phyloP scores from a whole-genome alignment of 1,284 basidiomycete genomes.

The Apiotrichum domesticum region DNA sequence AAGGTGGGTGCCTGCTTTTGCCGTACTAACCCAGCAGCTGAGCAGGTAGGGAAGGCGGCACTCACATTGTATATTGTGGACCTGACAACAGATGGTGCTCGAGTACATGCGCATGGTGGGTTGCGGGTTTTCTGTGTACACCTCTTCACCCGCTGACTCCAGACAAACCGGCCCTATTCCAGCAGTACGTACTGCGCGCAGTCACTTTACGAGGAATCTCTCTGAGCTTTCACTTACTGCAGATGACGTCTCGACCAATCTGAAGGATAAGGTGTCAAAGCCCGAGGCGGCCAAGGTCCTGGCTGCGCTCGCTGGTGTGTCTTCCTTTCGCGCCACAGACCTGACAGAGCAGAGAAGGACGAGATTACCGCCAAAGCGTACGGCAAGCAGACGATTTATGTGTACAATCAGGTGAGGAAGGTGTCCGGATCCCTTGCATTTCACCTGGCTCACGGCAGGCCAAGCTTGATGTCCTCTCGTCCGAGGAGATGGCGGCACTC shows the following conservation, averaged over 20 bases:
- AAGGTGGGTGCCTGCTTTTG: constrained; percentile 30
- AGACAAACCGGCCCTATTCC: constrained; percentile 41
- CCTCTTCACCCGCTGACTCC: neutral
- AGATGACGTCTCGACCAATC: constrained; percentile 78
- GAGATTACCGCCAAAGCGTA: constrained; percentile 37
- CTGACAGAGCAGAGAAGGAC: constrained; percentile 31
- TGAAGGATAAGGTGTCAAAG: constrained; percentile 78
- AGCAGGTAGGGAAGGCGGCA: constrained; percentile 27
- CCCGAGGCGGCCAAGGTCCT: constrained; percentile 51
- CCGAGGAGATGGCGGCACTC: constrained; percentile 6
- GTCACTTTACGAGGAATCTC: too few relatives aligned
- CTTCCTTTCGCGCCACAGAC: neutral
- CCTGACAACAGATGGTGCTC: constrained; percentile 33
- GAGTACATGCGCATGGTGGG: constrained; percentile 41
- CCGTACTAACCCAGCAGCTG: constrained; percentile 22
- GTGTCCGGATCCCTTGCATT: neutral
- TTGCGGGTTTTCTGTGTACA: neutral
- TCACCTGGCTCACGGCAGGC: constrained; percentile 4
- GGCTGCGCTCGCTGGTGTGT: constrained; percentile 59
- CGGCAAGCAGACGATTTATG: constrained; percentile 66
- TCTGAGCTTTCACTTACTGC: constrained; percentile 22
- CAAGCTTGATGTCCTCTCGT: constrained; percentile 6
- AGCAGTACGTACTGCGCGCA: constrained; percentile 26
- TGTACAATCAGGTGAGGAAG: constrained; percentile 41
- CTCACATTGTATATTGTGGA: too few relatives aligned